These are phyloP conservation scores for Recurvomyces mirabilis DNA, from an alignment of 495 filamentous ascomycete species.

Conservation along the genomic window DNA sequence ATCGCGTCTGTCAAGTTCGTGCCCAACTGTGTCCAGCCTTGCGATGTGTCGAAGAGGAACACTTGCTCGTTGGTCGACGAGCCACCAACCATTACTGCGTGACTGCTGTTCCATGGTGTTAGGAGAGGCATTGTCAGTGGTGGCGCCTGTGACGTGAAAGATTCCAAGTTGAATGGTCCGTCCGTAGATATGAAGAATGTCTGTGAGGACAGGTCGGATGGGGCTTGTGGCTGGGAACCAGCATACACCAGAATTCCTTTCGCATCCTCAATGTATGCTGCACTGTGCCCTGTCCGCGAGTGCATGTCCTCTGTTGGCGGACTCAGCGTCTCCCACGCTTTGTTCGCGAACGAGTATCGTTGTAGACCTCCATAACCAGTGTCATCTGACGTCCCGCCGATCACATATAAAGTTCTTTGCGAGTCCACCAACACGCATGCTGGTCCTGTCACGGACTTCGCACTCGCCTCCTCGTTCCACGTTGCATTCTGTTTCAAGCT, in stretches of 20 bases:
- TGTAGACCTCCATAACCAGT: conserved; percentile 62
- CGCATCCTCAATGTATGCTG: conserved; percentile 58
- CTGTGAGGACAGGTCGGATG: conserved; percentile 46
- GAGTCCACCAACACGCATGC: conserved; percentile 60
- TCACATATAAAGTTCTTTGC: conserved; percentile 61
- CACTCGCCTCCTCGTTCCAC: conserved; percentile 57
- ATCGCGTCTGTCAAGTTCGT: conserved; percentile 49
- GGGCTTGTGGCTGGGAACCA: conserved; percentile 49
- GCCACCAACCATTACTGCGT: conserved; percentile 71
- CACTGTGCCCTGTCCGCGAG: conserved; percentile 62
- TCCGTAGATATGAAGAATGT: conserved; percentile 63
- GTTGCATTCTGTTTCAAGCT: conserved; percentile 51
- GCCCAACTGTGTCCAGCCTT: conserved; percentile 55
- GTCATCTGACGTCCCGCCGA: conserved; percentile 58
- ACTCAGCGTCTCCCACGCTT: conserved; percentile 61
- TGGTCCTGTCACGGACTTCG: conserved; percentile 57
- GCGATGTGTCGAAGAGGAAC: conserved; percentile 45
- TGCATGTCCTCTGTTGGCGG: conserved; percentile 45
- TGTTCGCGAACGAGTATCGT: conserved; percentile 63
- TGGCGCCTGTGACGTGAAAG: conserved; percentile 42
- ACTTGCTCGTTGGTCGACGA: conserved; percentile 52
- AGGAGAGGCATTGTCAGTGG: conserved; percentile 59
- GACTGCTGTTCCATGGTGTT: conserved; percentile 59
- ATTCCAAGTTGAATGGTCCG: conserved; percentile 46
- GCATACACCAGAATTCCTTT: conserved; percentile 72